Evolutionary conservation across 352 stramenopile species (phyloP), one percentile per base, ranked within the genome.

Genomic region (Phytophthora sojae): DNA sequence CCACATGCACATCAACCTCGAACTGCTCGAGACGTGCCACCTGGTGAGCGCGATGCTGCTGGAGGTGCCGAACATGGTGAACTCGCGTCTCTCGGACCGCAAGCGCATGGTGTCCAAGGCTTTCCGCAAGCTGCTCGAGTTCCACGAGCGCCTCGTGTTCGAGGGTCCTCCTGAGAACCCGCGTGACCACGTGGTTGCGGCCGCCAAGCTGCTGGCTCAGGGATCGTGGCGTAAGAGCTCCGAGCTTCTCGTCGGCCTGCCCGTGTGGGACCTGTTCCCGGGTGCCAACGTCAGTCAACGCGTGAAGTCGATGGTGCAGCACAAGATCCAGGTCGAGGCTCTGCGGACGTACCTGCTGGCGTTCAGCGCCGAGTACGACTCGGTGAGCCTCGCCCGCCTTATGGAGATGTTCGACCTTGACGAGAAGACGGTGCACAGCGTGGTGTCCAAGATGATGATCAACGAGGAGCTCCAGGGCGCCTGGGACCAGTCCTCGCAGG

Each of bases 371-470:
- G 91, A 99, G 75, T 99, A 99, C 77, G 97, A 99, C 64, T 98
- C 96, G 51, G 83, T 99, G 54, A 98, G 89, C 50, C 85, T 99
- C 35, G 83, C 76, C 26, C 95, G 97, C 29, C 83, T 99, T 30
- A 99, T 95, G 75, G 91, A 96, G 64, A 99, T 99, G 92, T 99
- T 99, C 80, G 96, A 98, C 61, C 90, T 99, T 57, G 90, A 95
- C 25, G 94, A 97, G 64, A 98, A 96, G 80, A 97, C 97, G 44
- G 97, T 99, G 58, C 97, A 99, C 85, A 97, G 86, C 61, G 92
- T 99, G n/a, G 94, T 99, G 35, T 99, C 93, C 54, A 99, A 99
- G 79, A 99, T 99, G 97, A 99, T 99, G 88, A 99, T 99, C 85
- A 99, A 98, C 71, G 89, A 97, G 54, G 97, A 99, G 79, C 86